phyloP scores from a whole-genome alignment of 2,329 filamentous ascomycete species.

The Nemania serpens region DNA sequence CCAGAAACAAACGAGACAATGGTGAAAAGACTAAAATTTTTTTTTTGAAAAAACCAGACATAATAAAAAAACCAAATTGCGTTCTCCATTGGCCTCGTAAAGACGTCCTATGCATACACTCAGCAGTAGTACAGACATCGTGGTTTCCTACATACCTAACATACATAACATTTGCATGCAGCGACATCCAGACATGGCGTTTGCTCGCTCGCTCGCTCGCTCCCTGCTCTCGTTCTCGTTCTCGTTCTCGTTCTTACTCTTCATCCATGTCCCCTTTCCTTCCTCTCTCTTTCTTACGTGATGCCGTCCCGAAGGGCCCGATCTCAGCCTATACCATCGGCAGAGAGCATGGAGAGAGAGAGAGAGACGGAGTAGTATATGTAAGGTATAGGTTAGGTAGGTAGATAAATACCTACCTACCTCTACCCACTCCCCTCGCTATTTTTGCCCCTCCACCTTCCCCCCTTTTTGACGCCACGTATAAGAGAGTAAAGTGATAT shows the following conservation, averaged over 20 bases:
- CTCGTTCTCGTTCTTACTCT: background rate
- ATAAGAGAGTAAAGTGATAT: slow-evolving; percentile 3
- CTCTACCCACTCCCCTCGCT: background rate
- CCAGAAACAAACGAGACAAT: too few relatives aligned
- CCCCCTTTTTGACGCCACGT: slow-evolving; percentile 18
- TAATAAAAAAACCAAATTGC: slow-evolving; percentile 1
- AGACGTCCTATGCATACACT: slow-evolving; percentile 24
- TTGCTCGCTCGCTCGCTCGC: too few relatives aligned
- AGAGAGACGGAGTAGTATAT: too few relatives aligned
- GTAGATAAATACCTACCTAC: too few relatives aligned
- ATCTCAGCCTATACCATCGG: slow-evolving; percentile 1
- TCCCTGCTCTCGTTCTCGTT: background rate
- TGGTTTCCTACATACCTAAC: slow-evolving; percentile 5
- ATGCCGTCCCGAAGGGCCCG: background rate
- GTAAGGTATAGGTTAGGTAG: too few relatives aligned
- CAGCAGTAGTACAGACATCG: slow-evolving; percentile 10
- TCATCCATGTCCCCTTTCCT: background rate
- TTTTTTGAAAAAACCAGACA: background rate
- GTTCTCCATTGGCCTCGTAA: slow-evolving; percentile 27
- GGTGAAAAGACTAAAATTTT: too few relatives aligned
- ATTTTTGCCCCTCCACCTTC: background rate
- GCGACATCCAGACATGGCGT: background rate
- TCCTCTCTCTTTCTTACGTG: background rate
- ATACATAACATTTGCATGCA: background rate
- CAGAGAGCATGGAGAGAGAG: background rate